Evolutionary conservation across 2,329 filamentous ascomycete genomes (phyloP).

Genomic region (Zarea fungicola): DNA sequence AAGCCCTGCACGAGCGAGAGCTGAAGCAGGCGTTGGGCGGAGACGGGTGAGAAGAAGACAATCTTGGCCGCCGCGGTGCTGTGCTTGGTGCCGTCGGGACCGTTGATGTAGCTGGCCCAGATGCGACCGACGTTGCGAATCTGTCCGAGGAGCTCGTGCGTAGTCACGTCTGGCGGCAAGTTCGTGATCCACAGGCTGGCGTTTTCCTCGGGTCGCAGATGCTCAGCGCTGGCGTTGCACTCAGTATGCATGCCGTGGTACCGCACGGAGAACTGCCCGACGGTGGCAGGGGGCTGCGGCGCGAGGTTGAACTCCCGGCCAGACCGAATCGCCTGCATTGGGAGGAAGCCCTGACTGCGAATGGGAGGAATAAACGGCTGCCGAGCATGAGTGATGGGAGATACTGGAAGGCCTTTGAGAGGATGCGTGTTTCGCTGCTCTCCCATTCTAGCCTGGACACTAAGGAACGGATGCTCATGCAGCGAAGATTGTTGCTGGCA

Average conservation of each 20-base stretch:
- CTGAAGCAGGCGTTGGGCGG: conserved; percentile 30
- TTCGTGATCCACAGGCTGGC: conserved; percentile 50
- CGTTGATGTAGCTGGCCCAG: conserved; percentile 48
- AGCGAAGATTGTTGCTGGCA: too few species aligned
- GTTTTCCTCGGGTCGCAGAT: conserved; percentile 33
- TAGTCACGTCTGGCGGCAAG: conserved; percentile 39
- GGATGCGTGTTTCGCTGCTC: not conserved
- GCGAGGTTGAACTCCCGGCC: not conserved
- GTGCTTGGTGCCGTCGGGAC: conserved; percentile 32
- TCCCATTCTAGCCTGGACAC: too few species aligned
- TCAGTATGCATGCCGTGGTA: conserved; percentile 33
- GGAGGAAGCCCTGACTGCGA: conserved; percentile 1
- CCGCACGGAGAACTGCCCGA: conserved; percentile 26
- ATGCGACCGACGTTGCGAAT: conserved; percentile 46
- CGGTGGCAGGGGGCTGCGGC: conserved; percentile 4
- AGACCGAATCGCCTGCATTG: not conserved
- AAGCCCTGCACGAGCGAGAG: conserved; percentile 26
- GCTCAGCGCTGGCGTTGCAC: conserved; percentile 30
- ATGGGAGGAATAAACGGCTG: not conserved
- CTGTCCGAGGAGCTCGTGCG: conserved; percentile 37
- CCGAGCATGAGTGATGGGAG: not conserved
- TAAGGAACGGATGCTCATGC: too few species aligned
- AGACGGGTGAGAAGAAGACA: conserved; percentile 40
- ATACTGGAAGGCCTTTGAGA: not conserved
- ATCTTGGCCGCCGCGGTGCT: conserved; percentile 42